Conservation (phyloP, 2,329 filamentous ascomycete genomes). For the Trichophaea hybrida region DNA sequence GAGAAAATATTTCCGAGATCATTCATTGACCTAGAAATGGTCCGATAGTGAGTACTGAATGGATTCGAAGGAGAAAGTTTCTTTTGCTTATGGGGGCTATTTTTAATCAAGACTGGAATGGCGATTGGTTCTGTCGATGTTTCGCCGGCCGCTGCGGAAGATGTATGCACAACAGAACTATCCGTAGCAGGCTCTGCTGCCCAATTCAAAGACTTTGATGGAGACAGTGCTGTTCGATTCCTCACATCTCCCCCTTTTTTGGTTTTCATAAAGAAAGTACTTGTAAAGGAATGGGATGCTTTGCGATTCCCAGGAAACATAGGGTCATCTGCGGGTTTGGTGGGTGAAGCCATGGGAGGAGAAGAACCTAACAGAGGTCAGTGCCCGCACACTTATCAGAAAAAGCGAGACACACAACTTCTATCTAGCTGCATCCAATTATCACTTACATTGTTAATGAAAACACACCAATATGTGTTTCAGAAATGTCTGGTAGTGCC, state of each 20-base stretch:
- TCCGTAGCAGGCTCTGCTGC: slow-evolving; percentile 1
- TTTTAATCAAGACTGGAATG: slow-evolving; percentile 14
- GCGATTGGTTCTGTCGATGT: slow-evolving; percentile 16
- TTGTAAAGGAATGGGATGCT: slow-evolving; percentile 19
- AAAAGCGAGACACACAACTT: too few relatives aligned
- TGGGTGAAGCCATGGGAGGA: slow-evolving; percentile 9
- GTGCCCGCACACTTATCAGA: neutral
- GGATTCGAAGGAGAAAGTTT: slow-evolving; percentile 22
- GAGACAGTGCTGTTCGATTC: slow-evolving; percentile 18
- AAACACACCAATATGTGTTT: too few relatives aligned
- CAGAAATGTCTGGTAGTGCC: too few relatives aligned
- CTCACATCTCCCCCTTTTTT: slow-evolving; percentile 19
- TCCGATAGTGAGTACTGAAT: slow-evolving; percentile 28
- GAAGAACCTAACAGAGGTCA: neutral
- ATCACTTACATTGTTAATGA: too few relatives aligned
- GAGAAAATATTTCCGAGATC: slow-evolving; percentile 27
- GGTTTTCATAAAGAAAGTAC: slow-evolving; percentile 19
- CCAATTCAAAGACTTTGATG: slow-evolving; percentile 12
- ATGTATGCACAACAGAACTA: slow-evolving; percentile 4
- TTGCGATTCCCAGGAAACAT: slow-evolving; percentile 19
- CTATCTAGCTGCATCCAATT: too few relatives aligned
- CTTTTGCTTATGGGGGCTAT: slow-evolving; percentile 18
- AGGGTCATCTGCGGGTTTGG: slow-evolving; percentile 13
- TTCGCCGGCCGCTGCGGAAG: slow-evolving; percentile 1
- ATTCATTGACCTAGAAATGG: slow-evolving; percentile 28